Base-by-base conservation (phyloP, 345 rosid species). In the Aegle marmelos region DNA sequence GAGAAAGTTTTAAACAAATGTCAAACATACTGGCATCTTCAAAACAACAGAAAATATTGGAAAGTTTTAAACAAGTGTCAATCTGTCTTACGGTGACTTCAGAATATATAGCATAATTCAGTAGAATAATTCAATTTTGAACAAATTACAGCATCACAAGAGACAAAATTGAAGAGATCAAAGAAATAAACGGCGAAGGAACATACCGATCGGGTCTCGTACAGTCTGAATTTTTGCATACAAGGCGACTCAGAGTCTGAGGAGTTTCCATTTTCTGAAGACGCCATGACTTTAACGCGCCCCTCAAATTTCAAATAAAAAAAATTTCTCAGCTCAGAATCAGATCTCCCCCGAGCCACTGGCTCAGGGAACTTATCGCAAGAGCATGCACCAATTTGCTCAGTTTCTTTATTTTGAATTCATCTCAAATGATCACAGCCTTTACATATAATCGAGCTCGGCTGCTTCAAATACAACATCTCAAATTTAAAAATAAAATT, bases 401-500 rank as follows among this genome's bases (percentile, higher is more conserved):
- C 22, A 13, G 54, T 34, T 22, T 39, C 39, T 34, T 39, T 30
- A 24, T 17, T 21, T 22, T n/a, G 58, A 41, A 28, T 61, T 73
- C 33, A 59, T 56, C 68, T 27, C 78, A 48, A 70, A 77, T 59
- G 71, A 77, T 69, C 84, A 60, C 87, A 79, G 34, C 86, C 79
- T 76, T 82, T 86, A 78, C 85, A 85, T 71, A 84, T 14, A 83
- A 88, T 85, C 70, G 88, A 89, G 87, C 81, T 87, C n/a, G 92
- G 93, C 80, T 88, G 96, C 89, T 91, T 91, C 93, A 90, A 79
- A 86, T 90, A 90, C 84, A 91, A 66, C 96, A 91, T 91, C 69
- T 82, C 80, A 68, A 27, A 8, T 2, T 6, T 2, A 25, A 4
- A 41, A 14, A 25, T 4, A 21, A 22, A 10, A 24, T 53, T 16